Evolutionary conservation across 805 yeast genomes (phyloP).

Genomic region (Diddensiella transvaalensis): DNA sequence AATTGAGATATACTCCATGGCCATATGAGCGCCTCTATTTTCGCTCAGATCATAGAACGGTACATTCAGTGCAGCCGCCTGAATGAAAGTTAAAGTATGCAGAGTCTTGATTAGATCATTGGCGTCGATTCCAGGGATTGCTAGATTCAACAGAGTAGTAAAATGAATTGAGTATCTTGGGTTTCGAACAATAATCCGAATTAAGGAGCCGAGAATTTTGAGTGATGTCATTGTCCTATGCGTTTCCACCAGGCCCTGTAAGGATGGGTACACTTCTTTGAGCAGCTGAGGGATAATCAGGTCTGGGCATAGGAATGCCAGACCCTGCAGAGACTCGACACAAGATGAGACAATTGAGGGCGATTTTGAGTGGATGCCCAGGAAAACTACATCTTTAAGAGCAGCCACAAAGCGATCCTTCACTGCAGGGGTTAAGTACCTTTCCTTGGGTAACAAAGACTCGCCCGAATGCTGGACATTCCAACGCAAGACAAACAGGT

Average conservation of each 20-base stretch:
- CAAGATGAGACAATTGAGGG: conserved; percentile 53
- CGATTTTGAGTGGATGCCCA: conserved; percentile 78
- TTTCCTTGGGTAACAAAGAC: conserved; percentile 26
- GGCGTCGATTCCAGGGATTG: conserved; percentile 79
- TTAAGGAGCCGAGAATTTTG: conserved; percentile 58
- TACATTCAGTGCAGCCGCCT: conserved; percentile 63
- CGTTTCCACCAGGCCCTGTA: conserved; percentile 46
- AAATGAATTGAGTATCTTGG: conserved; percentile 73
- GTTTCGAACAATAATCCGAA: conserved; percentile 60
- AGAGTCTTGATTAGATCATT: conserved; percentile 77
- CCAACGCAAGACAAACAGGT: conserved; percentile 35
- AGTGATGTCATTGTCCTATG: conserved; percentile 77
- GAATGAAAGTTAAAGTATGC: conserved; percentile 63
- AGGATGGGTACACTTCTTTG: conserved; percentile 59
- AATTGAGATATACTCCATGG: conserved; percentile 57
- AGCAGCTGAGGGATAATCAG: conserved; percentile 35
- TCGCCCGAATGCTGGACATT: conserved; percentile 33
- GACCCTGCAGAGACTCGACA: conserved; percentile 54
- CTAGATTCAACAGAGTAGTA: conserved; percentile 64
- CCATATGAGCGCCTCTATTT: conserved; percentile 31
- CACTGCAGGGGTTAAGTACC: conserved; percentile 20
- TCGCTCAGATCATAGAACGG: conserved; percentile 64
- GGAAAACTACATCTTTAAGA: conserved; percentile 52
- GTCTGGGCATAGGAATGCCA: conserved; percentile 61
- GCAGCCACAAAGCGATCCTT: conserved; percentile 47